Base-by-base conservation (phyloP, 805 yeast genomes). In the Komagataella phaffii region DNA sequence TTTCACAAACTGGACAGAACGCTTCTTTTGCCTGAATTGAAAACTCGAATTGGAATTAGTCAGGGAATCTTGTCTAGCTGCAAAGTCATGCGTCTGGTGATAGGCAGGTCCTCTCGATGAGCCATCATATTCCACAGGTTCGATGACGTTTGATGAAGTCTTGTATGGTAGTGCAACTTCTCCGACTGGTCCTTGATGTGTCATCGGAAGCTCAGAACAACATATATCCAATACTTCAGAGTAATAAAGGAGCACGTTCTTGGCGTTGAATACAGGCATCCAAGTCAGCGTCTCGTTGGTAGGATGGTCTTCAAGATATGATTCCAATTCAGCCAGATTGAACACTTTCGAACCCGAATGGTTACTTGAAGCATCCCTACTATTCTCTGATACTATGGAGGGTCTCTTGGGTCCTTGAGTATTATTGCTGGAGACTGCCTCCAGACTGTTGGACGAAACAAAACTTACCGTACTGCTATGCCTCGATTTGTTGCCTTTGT, bases 171-270 rank as follows among this genome's bases (percentile, higher is more conserved):
- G 12, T n/a, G 21, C 8, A 14, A 45, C 21, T 10, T 21, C 30
- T 14, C 23, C 21, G 60, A 57, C 6, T 21, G 47, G 47, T 24
- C 24, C 47, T 45, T 45, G 30, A 17, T 45, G 30, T 17, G 76
- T 62, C 50, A 79, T 64, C 0, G 93, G 91, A 44, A 82, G 59
- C 12, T 77, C 74, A 45, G 73, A 72, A 56, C 88, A 78, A 56
- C 76, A 79, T 1, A 83, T 68, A 56, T 81, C 76, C 50, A 85
- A 65, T 40, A 78, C 77, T 36, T 79, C 75, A 58, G 82, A 80
- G 63, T 78, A 81, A 64, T 73, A 85, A 6, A 83, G 65, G 14
- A 81, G 62, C 50, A 75, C 75, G 18, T 80, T 83, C 50, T 72
- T 74, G 10, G 71, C 69, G 1, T 83, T 75, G n/a, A 76, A 65